These are phyloP conservation scores for Metschnikowia reukaufii DNA, from an alignment of 805 yeast species.

Conservation along the genomic window DNA sequence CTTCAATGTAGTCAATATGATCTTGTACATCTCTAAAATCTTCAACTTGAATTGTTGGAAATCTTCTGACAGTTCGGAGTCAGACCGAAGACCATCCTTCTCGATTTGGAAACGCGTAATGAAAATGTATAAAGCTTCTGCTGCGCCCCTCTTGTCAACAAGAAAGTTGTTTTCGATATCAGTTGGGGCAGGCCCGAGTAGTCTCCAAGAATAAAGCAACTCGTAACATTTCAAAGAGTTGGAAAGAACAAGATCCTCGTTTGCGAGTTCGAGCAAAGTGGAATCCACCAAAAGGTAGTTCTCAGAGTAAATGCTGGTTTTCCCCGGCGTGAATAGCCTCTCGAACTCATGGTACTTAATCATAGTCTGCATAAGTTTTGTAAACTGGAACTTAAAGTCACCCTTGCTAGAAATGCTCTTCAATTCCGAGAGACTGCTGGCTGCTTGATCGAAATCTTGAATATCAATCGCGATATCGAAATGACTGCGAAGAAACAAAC, in stretches of 20 bases:
- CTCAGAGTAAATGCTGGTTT: conserved; percentile 20
- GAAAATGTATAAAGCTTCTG: conserved; percentile 40
- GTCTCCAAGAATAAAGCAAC: conserved; percentile 43
- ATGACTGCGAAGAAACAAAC: conserved; percentile 12
- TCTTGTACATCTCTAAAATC: conserved; percentile 41
- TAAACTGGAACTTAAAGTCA: conserved; percentile 22
- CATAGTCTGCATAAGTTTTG: conserved; percentile 28
- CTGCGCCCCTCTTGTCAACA: conserved; percentile 44
- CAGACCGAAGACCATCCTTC: conserved; percentile 18
- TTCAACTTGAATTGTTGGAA: conserved; percentile 37
- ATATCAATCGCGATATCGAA: conserved; percentile 16
- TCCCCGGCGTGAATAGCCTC: conserved; percentile 24
- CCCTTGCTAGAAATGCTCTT: conserved; percentile 3
- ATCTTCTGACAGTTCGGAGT: conserved; percentile 22
- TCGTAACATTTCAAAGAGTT: conserved; percentile 36
- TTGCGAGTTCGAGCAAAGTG: conserved; percentile 34
- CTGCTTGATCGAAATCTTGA: conserved; percentile 14
- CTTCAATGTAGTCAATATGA: conserved; percentile 40
- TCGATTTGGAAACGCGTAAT: conserved; percentile 35
- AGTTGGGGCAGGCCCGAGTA: conserved; percentile 17
- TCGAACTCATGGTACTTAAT: conserved; percentile 25
- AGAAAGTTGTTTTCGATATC: background rate
- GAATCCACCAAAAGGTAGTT: conserved; percentile 35
- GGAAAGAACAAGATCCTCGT: conserved; percentile 29
- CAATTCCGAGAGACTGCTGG: conserved; percentile 11